Evolutionary conservation across 345 rosid species (phyloP).

Genomic region (Gynandropsis gynandra): DNA sequence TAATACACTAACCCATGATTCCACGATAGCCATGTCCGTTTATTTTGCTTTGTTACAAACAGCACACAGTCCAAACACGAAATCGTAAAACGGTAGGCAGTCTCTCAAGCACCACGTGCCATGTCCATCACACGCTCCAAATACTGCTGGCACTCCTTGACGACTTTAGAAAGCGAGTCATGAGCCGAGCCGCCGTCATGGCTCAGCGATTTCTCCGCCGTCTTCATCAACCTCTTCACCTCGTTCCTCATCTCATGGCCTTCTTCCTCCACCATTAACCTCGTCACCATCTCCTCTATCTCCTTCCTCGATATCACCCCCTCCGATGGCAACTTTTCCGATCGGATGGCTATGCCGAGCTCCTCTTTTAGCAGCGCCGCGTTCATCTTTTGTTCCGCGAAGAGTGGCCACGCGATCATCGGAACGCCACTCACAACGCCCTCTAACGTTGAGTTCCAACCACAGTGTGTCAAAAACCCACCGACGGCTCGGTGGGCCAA

Average conservation of each 20-base stretch:
- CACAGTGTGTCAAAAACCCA: conserved; percentile 62
- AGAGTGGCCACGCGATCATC: conserved; percentile 54
- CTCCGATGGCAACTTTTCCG: conserved; percentile 6
- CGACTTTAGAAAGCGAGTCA: conserved; percentile 18
- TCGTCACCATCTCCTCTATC: conserved; percentile 35
- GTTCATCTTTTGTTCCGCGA: conserved; percentile 23
- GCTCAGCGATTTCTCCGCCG: conserved; percentile 15
- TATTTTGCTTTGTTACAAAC: too few species aligned
- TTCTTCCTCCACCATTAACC: conserved; percentile 36
- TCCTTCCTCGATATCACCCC: conserved; percentile 22
- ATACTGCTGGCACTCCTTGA: conserved; percentile 8
- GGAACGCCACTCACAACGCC: conserved; percentile 29
- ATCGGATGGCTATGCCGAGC: conserved; percentile 32
- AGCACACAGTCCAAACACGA: too few species aligned
- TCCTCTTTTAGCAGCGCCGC: conserved; percentile 38
- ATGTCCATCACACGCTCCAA: conserved; percentile 3
- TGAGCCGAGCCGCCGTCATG: conserved; percentile 15
- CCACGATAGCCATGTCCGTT: too few species aligned
- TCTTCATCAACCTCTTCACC: conserved; percentile 26
- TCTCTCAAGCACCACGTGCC: conserved; percentile 15
- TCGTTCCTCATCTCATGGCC: conserved; percentile 35
- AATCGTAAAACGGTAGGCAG: not conserved
- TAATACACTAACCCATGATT: too few species aligned
- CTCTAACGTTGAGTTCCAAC: conserved; percentile 77
- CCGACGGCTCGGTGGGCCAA: conserved; percentile 47